Evolutionary conservation across 2,329 filamentous ascomycete species (phyloP), one percentile per base, ranked within the genome.

Genomic region (Exserohilum turcica): DNA sequence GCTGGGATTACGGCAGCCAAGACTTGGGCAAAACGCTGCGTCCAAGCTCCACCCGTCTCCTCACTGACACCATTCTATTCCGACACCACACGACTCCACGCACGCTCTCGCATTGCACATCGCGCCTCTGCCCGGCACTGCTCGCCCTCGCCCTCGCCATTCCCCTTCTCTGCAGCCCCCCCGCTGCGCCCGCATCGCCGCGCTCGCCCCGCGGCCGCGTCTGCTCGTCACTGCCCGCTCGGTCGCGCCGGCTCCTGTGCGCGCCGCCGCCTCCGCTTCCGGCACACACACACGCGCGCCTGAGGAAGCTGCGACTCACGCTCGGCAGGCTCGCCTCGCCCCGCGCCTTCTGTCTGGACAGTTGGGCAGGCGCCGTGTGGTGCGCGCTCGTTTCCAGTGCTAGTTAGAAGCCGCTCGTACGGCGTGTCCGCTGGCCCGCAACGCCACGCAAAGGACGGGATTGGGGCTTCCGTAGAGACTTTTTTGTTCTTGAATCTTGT

Each of bases 401-500:
- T 70, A 70, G 65, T 63, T 70, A 65, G 63, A 61, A 52, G 60
- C 56, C 59, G 50, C 48, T 52, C 50, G 44, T 45, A 56, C 57
- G 51, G 52, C 47, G 57, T 51, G 55, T 48, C 43, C 48, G 64
- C 56, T 59, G 59, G 61, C 49, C 60, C 42, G 63, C 66, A 54
- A 52, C 21, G 59, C 56, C 56, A 58, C 56, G 54, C 54, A 48
- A 57, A 54, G 52, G 52, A 24, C 63, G 55, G 56, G 54, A 57
- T 58, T 60, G 62, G 61, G 60, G 59, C 53, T 67, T 71, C 62
- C 52, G 59, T 73, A 71, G 67, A 73, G 63, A 70, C 65, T 61
- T 59, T 59, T 68, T 72, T 24, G 21, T 24, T 67, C 24, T 72
- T 71, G 72, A 73, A 64, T 59, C 58, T 62, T 65, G 63, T 68